A percentile compares a stretch with the other conserved stretches of the same genome.
phyloP scores from a whole-genome alignment of 371 early-diverging fungal genomes.

The Apophysomyces elegans region DNA sequence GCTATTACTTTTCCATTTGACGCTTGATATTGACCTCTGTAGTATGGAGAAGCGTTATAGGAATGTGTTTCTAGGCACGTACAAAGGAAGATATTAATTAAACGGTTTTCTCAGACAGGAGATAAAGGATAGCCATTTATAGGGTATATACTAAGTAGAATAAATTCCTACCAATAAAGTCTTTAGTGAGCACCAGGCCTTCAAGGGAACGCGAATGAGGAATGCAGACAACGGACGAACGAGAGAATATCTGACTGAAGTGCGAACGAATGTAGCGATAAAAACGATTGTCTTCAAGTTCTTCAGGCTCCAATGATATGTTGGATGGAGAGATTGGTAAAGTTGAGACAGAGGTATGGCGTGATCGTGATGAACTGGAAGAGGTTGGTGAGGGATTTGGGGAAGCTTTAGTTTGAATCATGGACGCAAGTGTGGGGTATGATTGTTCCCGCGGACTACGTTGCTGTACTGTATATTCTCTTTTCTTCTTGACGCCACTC shows the following conservation, averaged over 20 bases:
- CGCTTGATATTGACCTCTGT: conserved; percentile 58
- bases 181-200: conserved; percentile 56
- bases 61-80: conserved; percentile 58
- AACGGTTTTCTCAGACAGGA: conserved; percentile 4
- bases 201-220: conserved; percentile 60
- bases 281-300: conserved; percentile 55
- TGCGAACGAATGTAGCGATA: conserved; percentile 49
- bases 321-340: conserved; percentile 1
- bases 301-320: conserved; percentile 37
- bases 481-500: conserved; percentile 38
- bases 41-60: conserved; percentile 64
- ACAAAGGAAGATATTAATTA: conserved; percentile 8
- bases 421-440: conserved; percentile 42
- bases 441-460: conserved; percentile 17
- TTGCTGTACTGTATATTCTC: conserved; percentile 17
- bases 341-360: conserved; percentile 16
- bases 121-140: too few relatives aligned
- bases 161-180: conserved; percentile 53
- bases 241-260: conserved; percentile 47
- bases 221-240: conserved; percentile 57
- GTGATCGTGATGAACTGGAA: conserved; percentile 25
- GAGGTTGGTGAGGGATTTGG: conserved; percentile 29
- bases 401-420: conserved; percentile 33
- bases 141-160: too few relatives aligned
- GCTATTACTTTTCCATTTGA: conserved; percentile 60